Conservation (phyloP, 2,329 filamentous ascomycete species). For the Canariomyces notabilis region DNA sequence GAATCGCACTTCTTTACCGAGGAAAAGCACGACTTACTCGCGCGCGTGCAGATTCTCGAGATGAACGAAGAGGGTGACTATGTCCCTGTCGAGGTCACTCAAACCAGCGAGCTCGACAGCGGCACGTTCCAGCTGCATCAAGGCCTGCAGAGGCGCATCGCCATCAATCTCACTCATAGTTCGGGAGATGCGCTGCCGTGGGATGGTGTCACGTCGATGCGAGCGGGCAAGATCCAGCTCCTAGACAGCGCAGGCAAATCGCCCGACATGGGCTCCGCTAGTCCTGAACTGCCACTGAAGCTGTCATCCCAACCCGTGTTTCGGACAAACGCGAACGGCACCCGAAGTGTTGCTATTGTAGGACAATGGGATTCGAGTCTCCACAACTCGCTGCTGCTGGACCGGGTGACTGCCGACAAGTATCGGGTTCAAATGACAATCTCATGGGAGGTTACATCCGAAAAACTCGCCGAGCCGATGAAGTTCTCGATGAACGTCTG, state of each 20-base stretch:
- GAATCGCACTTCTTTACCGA: conserved; percentile 92
- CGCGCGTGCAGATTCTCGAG: conserved; percentile 82
- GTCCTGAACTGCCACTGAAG: conserved; percentile 71
- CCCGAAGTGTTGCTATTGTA: conserved; percentile 76
- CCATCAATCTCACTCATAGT: conserved; percentile 84
- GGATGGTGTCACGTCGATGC: conserved; percentile 73
- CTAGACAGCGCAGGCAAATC: conserved; percentile 82
- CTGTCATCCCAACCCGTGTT: conserved; percentile 73
- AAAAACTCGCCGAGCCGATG: conserved; percentile 82
- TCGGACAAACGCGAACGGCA: conserved; percentile 84
- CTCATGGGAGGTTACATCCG: conserved; percentile 78
- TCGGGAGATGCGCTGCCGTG: conserved; percentile 84
- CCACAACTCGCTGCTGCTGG: conserved; percentile 87
- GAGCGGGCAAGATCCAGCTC: conserved; percentile 75
- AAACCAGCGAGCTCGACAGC: conserved; percentile 75
- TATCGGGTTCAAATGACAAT: conserved; percentile 85
- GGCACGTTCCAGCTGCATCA: conserved; percentile 95
- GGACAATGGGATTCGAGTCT: conserved; percentile 96
- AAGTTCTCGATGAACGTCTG: conserved; percentile 75
- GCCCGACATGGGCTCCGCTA: conserved; percentile 67
- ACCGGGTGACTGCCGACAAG: conserved; percentile 87
- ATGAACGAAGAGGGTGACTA: conserved; percentile 89
- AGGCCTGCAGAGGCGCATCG: conserved; percentile 82
- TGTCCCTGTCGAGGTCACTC: conserved; percentile 85
- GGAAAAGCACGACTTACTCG: conserved; percentile 89